Base-by-base conservation (phyloP, 345 rosid species). In the Fremontodendron californicum region DNA sequence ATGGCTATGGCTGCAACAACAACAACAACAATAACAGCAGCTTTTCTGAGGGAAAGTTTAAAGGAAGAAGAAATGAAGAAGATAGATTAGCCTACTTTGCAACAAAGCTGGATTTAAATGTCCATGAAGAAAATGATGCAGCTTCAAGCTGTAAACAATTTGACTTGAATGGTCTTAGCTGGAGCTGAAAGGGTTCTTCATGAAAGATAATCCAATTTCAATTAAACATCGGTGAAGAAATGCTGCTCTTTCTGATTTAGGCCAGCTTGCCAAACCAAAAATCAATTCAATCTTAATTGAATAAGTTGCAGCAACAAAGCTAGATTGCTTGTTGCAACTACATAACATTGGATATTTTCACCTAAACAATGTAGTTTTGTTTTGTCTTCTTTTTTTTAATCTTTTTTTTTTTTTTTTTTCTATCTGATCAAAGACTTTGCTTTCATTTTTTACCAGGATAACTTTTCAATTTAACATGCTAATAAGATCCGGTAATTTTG, bases 131-230 rank as follows among this genome's bases (percentile, higher is more conserved):
- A 60, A 85, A 76, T 54, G 92, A 90, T 68, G 83, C 81, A 27
- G 88, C 85, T 58, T 83, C 90, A 16, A 78, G 85, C 66, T 84
- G 89, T 69, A 89, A 93, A 79, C 94, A 90, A 73, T 88, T 93
- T 29, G 98, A 96, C 82, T 79, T 96, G 79, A 96, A 96, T 79
- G 98, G 98, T 69, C 91, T 90, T 67, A 89, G 96, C 82, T 96
- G 99, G 98, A 85, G 80, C 75, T 96, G 88, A 91, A 29, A 2
- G 11, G 29, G 12, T 57, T 23, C 15, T 6, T 4, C 61, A 55
- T 55, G 5, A n/a, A n/a, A n/a, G n/a, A 4, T 27, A 60, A 60
- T 60, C 33, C 7, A 13, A 4, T 60, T 60, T 60, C 37, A 19
- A 60, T 60, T 27, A 60, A 12, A 12, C 35, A 5, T 58, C n/a